Percentiles rank a stretch among this genome's conserved stretches.
phyloP scores from a whole-genome alignment of 257 asterid genomes.

The Striga asiatica region DNA sequence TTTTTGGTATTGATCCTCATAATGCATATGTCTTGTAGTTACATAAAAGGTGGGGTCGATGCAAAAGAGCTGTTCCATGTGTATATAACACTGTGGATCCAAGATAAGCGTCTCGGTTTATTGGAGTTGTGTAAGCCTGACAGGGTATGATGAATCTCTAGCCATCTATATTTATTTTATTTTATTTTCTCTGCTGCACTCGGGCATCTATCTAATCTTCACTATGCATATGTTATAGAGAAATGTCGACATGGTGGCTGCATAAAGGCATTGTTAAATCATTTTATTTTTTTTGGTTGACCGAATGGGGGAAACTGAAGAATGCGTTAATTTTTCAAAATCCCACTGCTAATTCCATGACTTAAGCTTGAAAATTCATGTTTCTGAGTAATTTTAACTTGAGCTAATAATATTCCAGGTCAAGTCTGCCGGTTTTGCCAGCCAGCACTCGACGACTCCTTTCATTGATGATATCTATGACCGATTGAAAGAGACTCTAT shows the following conservation, averaged over 20 bases:
- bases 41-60: slow-evolving; percentile 81
- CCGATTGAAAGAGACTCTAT: slow-evolving; percentile 61
- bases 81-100: slow-evolving; percentile 76
- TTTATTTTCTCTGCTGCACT: too few species aligned
- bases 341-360: neutral
- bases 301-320: too few species aligned
- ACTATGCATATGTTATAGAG: too few species aligned
- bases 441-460: slow-evolving; percentile 47
- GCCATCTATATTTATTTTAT: neutral
- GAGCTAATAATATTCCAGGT: slow-evolving; percentile 34
- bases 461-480: slow-evolving; percentile 69
- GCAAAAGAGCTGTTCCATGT: slow-evolving; percentile 83
- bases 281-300: too few species aligned
- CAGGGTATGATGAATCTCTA: slow-evolving; percentile 32
- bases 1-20: slow-evolving; percentile 5
- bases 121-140: slow-evolving; percentile 80
- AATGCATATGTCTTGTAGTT: slow-evolving; percentile 32
- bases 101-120: slow-evolving; percentile 68
- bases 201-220: too few species aligned
- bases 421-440: slow-evolving; percentile 39
- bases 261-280: too few species aligned
- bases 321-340: neutral
- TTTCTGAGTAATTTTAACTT: slow-evolving; percentile 1
- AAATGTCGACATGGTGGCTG: too few species aligned
- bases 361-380: neutral